Evolutionary conservation across 2,329 filamentous ascomycete genomes (phyloP).

Genomic region (Blastomyces percursus): DNA sequence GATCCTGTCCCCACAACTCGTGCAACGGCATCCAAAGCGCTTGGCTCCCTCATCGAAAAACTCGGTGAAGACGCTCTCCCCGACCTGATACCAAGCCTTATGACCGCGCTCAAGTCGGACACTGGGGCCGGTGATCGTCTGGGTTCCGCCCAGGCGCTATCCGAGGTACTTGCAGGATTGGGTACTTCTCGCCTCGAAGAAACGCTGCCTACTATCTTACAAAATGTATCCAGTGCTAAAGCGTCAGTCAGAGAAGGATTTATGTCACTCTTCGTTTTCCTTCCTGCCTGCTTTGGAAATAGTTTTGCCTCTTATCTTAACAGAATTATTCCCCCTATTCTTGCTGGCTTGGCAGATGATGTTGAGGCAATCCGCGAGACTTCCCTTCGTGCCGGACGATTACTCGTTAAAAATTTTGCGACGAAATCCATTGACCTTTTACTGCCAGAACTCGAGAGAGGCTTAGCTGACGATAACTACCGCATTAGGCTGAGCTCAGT

Average conservation of each 20-base stretch:
- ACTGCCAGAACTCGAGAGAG: conserved; percentile 87
- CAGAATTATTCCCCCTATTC: conserved; percentile 89
- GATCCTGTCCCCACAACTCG: conserved; percentile 94
- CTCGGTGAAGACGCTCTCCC: conserved; percentile 92
- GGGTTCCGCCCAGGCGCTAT: conserved; percentile 90
- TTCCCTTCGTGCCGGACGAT: conserved; percentile 81
- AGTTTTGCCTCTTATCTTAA: conserved; percentile 93
- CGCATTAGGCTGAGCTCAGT: conserved; percentile 97
- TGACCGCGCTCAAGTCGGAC: conserved; percentile 95
- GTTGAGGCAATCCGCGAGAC: conserved; percentile 94
- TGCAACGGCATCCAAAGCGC: conserved; percentile 87
- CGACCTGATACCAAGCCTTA: conserved; percentile 92
- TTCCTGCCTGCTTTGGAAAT: conserved; percentile 97
- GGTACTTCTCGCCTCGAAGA: conserved; percentile 89
- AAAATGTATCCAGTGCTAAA: conserved; percentile 89
- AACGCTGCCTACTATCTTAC: conserved; percentile 86
- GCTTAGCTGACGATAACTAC: conserved; percentile 93
- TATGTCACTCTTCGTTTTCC: conserved; percentile 98
- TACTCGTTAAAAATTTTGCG: conserved; percentile 97
- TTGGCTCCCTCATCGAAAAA: conserved; percentile 96
- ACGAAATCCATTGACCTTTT: conserved; percentile 88
- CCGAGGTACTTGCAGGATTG: conserved; percentile 88
- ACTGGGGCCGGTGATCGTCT: conserved; percentile 92
- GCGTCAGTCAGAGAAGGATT: conserved; percentile 89
- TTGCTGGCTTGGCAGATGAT: conserved; percentile 89